A percentile compares a stretch with the other conserved stretches of the same genome.
phyloP scores from a whole-genome alignment of 1,284 basidiomycete species.

The Cutaneotrichosporon cutaneum region DNA sequence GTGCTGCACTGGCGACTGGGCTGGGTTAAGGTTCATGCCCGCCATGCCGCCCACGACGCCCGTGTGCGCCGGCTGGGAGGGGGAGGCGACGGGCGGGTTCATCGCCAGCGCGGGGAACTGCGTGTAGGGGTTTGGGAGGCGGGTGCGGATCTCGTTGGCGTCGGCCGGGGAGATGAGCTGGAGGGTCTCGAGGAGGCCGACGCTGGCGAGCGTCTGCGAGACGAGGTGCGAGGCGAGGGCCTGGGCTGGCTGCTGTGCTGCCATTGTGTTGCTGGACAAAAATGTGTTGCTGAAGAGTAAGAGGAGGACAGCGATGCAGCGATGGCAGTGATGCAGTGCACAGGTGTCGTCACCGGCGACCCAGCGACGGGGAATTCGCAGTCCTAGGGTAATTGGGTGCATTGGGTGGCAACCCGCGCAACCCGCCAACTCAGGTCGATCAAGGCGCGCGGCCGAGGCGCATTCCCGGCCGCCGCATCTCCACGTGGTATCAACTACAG shows the following conservation, averaged over 20 bases:
- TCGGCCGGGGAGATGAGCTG: slow-evolving; percentile 35
- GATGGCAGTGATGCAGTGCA: neutral
- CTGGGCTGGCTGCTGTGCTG: slow-evolving; percentile 27
- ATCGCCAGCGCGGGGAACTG: slow-evolving; percentile 28
- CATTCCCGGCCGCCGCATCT: no score
- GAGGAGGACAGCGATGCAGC: neutral
- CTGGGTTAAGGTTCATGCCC: slow-evolving; percentile 8
- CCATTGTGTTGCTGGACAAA: neutral
- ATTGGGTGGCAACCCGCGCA: neutral
- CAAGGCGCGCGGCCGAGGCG: no score
- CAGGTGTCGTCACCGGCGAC: neutral
- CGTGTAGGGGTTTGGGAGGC: slow-evolving; percentile 33
- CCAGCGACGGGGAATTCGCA: neutral
- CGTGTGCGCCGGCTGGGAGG: neutral
- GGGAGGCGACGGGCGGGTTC: neutral
- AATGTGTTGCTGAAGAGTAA: neutral
- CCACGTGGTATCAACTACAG: no score
- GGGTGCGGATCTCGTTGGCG: slow-evolving; percentile 39
- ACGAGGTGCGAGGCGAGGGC: slow-evolving; percentile 43
- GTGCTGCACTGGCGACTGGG: neutral
- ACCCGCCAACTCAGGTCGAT: no score
- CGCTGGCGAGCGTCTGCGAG: slow-evolving; percentile 42
- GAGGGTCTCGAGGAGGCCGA: slow-evolving; percentile 43
- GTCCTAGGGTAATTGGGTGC: neutral
- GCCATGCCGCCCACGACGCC: neutral